Percentiles rank a stretch among this genome's conserved stretches.
These are phyloP conservation scores for Cornus suecica DNA, from an alignment of 148 eudicot species.

Conservation along the genomic window DNA sequence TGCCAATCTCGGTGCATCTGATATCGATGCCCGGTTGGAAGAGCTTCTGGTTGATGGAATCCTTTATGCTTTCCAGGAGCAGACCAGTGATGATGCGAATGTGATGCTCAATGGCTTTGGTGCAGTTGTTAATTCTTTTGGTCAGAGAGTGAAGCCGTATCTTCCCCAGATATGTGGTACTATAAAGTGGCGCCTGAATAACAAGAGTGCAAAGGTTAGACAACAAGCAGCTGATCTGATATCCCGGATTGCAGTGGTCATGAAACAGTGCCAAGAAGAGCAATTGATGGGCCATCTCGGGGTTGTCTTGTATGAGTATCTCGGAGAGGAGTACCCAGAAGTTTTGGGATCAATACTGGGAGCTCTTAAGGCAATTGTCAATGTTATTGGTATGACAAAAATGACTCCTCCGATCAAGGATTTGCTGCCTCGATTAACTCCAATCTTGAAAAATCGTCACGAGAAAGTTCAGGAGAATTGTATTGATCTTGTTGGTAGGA, in stretches of 20 bases:
- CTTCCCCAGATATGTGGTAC: conserved; percentile 99
- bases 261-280: conserved; percentile 98
- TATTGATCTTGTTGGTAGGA: conserved; percentile 91
- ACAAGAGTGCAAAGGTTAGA: conserved; percentile 97
- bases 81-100: conserved; percentile 97
- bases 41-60: conserved; percentile 96
- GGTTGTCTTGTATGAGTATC: conserved; percentile 87
- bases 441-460: conserved; percentile 89
- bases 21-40: conserved; percentile 88
- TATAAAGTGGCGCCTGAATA: conserved; percentile 92
- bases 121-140: conserved; percentile 91
- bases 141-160: conserved; percentile 91
- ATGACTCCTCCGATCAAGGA: conserved; percentile 98
- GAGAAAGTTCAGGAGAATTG: conserved; percentile 98
- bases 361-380: conserved; percentile 90
- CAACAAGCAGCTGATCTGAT: conserved; percentile 98
- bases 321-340: conserved; percentile 95
- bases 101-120: conserved; percentile 99
- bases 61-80: conserved; percentile 95
- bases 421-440: conserved; percentile 83
- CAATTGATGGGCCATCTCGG: conserved; percentile 99
- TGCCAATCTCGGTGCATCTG: conserved; percentile 86
- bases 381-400: conserved; percentile 96
- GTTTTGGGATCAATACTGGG: conserved; percentile 93
- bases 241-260: conserved; percentile 88